Conservation (phyloP, 2,329 filamentous ascomycete species). For the Diaporthe sp. region DNA sequence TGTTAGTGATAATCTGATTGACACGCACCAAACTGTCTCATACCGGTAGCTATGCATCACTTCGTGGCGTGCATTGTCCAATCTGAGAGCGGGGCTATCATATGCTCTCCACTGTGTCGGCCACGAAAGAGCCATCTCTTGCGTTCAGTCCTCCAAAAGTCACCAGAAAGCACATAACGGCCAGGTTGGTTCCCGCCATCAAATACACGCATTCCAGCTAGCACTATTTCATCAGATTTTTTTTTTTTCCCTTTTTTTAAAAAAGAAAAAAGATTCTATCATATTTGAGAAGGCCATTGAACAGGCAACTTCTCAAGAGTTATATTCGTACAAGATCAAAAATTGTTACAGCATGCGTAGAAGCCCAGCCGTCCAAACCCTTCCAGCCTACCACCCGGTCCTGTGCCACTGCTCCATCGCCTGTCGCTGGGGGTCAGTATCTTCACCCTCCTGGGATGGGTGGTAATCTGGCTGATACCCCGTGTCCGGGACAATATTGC, state of each 20-base stretch:
- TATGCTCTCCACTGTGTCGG: neutral
- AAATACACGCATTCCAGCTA: neutral
- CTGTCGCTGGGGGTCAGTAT: neutral
- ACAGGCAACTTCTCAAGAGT: neutral
- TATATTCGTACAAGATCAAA: neutral
- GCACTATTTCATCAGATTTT: neutral
- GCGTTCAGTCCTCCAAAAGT: neutral
- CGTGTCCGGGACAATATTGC: neutral
- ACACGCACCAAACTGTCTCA: neutral
- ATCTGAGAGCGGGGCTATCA: no score
- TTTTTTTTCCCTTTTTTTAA: no score
- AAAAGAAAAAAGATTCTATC: no score
- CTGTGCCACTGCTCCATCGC: slow-evolving; percentile 5
- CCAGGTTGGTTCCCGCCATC: neutral
- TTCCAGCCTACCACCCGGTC: neutral
- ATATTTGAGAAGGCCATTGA: neutral
- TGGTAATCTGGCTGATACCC: neutral
- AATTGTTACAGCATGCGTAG: neutral
- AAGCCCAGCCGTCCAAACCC: neutral
- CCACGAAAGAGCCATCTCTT: neutral
- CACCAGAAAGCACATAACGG: neutral
- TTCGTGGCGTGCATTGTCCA: no score
- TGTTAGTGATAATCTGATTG: neutral
- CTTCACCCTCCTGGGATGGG: neutral
- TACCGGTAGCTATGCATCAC: neutral